phyloP scores from a whole-genome alignment of 352 stramenopile genomes.

The Phytophthora agathidicida region DNA sequence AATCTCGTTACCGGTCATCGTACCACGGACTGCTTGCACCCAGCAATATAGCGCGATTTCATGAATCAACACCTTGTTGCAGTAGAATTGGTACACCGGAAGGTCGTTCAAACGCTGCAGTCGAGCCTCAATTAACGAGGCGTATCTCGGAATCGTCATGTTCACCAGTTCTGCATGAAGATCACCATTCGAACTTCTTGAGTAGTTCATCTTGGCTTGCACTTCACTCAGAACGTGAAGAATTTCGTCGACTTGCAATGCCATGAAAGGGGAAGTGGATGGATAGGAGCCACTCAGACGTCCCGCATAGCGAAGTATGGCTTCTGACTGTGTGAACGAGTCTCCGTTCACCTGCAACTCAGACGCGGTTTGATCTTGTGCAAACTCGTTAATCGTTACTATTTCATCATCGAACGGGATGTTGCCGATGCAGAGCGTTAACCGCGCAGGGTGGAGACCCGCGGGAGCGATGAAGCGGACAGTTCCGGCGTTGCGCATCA shows the following conservation, averaged over 20 bases:
- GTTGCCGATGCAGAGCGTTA: constrained; percentile 48
- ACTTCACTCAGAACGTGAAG: constrained; percentile 44
- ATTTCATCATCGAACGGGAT: constrained; percentile 48
- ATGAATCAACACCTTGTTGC: constrained; percentile 22
- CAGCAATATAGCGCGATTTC: constrained; percentile 42
- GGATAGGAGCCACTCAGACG: constrained; percentile 58
- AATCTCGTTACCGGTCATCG: constrained; percentile 15
- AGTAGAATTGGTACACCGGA: constrained; percentile 9
- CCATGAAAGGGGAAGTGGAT: constrained; percentile 28
- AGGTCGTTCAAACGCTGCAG: constrained; percentile 22
- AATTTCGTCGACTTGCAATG: constrained; percentile 66
- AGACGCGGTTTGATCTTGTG: constrained; percentile 27
- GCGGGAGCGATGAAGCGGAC: constrained; percentile 2
- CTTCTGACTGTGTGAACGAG: constrained; percentile 48
- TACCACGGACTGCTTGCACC: constrained; percentile 11
- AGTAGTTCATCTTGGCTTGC: constrained; percentile 20
- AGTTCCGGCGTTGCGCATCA: constrained; percentile 8
- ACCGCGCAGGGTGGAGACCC: constrained; percentile 42
- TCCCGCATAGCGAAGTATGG: constrained; percentile 70
- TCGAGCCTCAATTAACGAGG: constrained; percentile 34
- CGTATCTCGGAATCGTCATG: constrained; percentile 23
- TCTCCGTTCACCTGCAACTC: constrained; percentile 48
- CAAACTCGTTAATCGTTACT: constrained; percentile 22
- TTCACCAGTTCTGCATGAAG: constrained; percentile 16
- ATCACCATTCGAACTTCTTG: no score